Evolutionary conservation across 2,329 filamentous ascomycete genomes (phyloP).

Genomic region (Aspergillus carbonarius): DNA sequence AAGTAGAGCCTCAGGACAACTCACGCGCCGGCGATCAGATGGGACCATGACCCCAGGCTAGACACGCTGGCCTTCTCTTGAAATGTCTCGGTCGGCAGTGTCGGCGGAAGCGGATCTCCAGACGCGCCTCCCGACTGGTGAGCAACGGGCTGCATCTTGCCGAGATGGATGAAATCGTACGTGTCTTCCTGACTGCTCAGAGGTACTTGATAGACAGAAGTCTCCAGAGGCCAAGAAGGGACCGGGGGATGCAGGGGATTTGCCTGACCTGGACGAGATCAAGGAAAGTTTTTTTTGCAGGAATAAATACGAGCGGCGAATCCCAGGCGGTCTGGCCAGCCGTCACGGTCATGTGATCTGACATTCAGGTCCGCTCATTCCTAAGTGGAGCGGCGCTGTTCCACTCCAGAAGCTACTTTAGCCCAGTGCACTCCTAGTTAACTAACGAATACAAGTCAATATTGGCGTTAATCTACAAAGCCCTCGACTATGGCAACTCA

Average conservation of each 20-base stretch:
- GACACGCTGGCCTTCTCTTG: conserved; percentile 4
- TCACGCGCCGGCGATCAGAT: conserved; percentile 37
- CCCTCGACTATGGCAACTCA: not conserved
- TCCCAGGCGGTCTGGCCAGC: conserved; percentile 2
- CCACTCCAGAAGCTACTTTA: too few species aligned
- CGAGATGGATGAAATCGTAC: not conserved
- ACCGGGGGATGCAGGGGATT: not conserved
- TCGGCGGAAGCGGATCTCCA: conserved; percentile 10
- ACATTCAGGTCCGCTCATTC: not conserved
- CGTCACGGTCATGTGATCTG: conserved; percentile 2
- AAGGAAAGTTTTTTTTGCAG: conserved; percentile 7
- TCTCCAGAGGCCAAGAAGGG: not conserved
- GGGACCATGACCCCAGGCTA: conserved; percentile 25
- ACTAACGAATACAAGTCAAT: too few species aligned
- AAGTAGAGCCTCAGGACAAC: conserved; percentile 11
- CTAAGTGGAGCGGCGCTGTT: too few species aligned
- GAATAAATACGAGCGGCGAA: conserved; percentile 7
- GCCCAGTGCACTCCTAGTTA: too few species aligned
- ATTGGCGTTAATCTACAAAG: too few species aligned
- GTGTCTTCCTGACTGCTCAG: not conserved
- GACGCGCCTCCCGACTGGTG: conserved; percentile 6
- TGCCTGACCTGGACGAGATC: not conserved
- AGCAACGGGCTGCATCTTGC: conserved; percentile 11
- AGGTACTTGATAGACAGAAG: not conserved
- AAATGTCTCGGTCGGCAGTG: conserved; percentile 8